Base-by-base conservation (phyloP, 257 asterid genomes). In the Solanum virginianum region DNA sequence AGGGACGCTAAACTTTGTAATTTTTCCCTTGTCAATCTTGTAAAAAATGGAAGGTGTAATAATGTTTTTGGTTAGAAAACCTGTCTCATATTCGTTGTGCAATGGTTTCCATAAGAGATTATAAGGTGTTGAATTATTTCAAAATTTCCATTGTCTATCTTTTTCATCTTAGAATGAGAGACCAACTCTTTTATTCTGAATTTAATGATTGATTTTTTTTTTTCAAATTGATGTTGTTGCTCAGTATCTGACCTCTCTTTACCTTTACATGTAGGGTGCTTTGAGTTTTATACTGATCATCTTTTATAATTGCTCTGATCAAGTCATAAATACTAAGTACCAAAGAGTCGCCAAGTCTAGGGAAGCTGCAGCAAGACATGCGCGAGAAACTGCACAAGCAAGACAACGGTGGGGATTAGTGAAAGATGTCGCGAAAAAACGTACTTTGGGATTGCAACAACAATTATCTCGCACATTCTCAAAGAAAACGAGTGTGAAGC, bases 271-370 rank as follows among this genome's bases (percentile, higher is more conserved):
- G 91, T 89, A 95, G 99, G 97, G 94, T 62, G 89, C 74, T 26
- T 86, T 95, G 92, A 92, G 92, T 92, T 91, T 94, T 92, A 88
- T 93, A 85, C 90, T 95, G 81, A 88, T 93, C 84, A 85, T 95
- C 84, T 89, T 95, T 87, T 95, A 95, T 88, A 95, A 94, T 91
- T 95, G 90, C 92, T 95, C 99, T 55, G 99, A 93, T 87, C 99
- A 92, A 91, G 92, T 95, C 88, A 93, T 95, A 85, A 90, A 93
- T 57, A 95, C 96, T 82, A 94, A 97, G 80, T 88, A 94, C 60
- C 92, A 86, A 88, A 90, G 99, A 91, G 62, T 91, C 87, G 98
- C 98, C 70, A 94, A 92, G 90, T 95, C 99, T 83, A 90, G 99
- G 91, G 98, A 95, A 90, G 89, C 93, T 86, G 98, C 99, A 51